Conservation (phyloP, 495 filamentous ascomycete species). For the Aspergillus coremiiformis region DNA sequence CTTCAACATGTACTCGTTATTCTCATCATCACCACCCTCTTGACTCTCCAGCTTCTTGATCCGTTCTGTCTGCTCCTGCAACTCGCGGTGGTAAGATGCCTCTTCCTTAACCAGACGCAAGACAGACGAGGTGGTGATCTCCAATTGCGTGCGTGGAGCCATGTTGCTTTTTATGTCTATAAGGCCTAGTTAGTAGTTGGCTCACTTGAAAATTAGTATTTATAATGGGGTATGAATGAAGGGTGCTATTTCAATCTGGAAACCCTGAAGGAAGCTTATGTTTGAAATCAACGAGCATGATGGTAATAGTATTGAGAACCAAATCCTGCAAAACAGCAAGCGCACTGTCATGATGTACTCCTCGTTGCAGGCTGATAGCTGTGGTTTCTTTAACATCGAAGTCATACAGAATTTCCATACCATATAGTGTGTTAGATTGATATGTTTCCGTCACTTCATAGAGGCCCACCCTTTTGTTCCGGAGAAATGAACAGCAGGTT, state of each 20-base stretch:
- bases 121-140: constrained; percentile 66
- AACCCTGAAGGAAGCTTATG: background rate
- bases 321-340: background rate
- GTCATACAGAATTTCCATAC: background rate
- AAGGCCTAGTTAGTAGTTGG: background rate
- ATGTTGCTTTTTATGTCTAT: constrained; percentile 31
- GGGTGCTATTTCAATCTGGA: background rate
- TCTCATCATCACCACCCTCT: constrained; percentile 51
- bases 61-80: constrained; percentile 59
- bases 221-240: background rate
- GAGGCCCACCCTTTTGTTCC: no score
- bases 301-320: background rate
- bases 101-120: constrained; percentile 87
- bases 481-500: background rate
- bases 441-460: background rate
- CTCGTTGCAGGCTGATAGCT: no score
- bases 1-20: constrained; percentile 62
- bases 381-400: background rate
- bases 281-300: background rate
- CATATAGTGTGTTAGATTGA: background rate
- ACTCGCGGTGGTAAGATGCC: constrained; percentile 77
- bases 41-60: constrained; percentile 54
- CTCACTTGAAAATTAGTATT: background rate
- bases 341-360: background rate
- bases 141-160: constrained; percentile 64